These are phyloP conservation scores for Nitzschia palea DNA, from an alignment of 108 stramenopile genomes.

Conservation along the genomic window DNA sequence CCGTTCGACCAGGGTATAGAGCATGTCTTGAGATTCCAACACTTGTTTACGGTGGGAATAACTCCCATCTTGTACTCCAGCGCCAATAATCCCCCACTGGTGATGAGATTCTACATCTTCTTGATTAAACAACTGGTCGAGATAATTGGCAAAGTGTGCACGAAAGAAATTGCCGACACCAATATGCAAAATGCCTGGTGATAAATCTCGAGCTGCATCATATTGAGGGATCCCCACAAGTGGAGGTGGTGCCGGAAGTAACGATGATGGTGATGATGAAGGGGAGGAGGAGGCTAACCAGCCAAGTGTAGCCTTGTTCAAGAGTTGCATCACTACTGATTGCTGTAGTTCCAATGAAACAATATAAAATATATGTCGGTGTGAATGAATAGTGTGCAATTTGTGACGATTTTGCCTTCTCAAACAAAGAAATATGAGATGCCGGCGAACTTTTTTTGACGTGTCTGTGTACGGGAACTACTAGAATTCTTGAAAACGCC, in stretches of 20 bases:
- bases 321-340: background rate
- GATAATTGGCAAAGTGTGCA: slow-evolving; percentile 49
- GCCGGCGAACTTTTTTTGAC: too few relatives aligned
- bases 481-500: too few relatives aligned
- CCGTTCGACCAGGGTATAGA: slow-evolving; percentile 44
- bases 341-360: background rate
- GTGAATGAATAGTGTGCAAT: too few relatives aligned
- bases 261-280: too few relatives aligned
- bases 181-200: slow-evolving; percentile 37
- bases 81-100: slow-evolving; percentile 54
- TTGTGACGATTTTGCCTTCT: too few relatives aligned
- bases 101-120: background rate
- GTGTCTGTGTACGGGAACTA: too few relatives aligned
- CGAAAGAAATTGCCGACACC: slow-evolving; percentile 66
- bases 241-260: too few relatives aligned
- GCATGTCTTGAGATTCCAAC: slow-evolving; percentile 42
- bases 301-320: background rate
- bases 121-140: slow-evolving; percentile 32
- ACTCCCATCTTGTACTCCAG: slow-evolving; percentile 44
- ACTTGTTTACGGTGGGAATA: slow-evolving; percentile 37
- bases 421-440: too few relatives aligned
- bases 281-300: background rate
- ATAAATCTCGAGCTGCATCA: background rate
- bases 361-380: too few relatives aligned
- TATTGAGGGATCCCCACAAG: background rate